Conservation (phyloP, 1,139 yeast genomes). For the Komagataea norvegica region DNA sequence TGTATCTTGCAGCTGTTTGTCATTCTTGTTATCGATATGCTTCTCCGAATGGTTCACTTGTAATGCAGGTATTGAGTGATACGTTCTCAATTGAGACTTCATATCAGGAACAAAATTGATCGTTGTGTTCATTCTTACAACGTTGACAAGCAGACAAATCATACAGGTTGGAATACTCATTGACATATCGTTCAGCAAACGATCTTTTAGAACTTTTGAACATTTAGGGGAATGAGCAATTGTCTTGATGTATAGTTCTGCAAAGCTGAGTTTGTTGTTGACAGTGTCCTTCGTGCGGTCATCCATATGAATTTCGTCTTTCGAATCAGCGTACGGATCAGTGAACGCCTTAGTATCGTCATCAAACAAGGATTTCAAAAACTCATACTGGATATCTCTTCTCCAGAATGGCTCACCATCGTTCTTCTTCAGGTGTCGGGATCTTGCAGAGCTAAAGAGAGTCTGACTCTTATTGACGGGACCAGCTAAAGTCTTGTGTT, state of each 20-base stretch:
- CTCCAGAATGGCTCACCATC: conserved; percentile 95
- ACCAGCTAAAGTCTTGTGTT: conserved; percentile 13
- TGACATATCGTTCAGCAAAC: conserved; percentile 51
- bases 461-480: conserved; percentile 14
- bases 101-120: conserved; percentile 94
- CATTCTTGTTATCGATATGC: conserved; percentile 25
- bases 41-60: conserved; percentile 45
- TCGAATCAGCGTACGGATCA: conserved; percentile 38
- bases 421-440: conserved; percentile 73
- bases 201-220: conserved; percentile 4
- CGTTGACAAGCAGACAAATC: conserved; percentile 81
- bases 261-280: conserved; percentile 32
- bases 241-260: conserved; percentile 4
- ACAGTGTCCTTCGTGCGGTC: conserved; percentile 33
- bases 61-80: conserved; percentile 86
- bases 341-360: conserved; percentile 65
- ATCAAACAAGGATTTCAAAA: conserved; percentile 59
- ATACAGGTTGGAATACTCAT: conserved; percentile 72
- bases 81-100: conserved; percentile 89
- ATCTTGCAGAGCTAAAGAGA: conserved; percentile 33
- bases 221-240: conserved; percentile 6
- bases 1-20: conserved; percentile 86
- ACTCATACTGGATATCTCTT: conserved; percentile 81
- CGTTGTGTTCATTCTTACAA: conserved; percentile 93
- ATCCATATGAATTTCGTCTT: conserved; percentile 37